Base-by-base conservation (phyloP, 805 yeast species). In the Myxozyma vanderwaltii region DNA sequence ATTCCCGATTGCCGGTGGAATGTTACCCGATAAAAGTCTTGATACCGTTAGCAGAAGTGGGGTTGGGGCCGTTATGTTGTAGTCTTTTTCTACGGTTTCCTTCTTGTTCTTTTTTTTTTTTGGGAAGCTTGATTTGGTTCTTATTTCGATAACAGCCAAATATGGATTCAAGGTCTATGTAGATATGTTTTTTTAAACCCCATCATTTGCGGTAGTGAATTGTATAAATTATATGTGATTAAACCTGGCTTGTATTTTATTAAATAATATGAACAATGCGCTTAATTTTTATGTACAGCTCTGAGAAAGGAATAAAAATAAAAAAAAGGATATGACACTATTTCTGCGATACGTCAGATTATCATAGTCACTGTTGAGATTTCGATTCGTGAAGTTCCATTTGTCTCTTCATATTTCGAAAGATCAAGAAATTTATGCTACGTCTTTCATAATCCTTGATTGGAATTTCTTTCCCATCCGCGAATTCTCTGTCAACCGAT, bases 1-100 rank as follows among this genome's bases (percentile, higher is more conserved):
- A 3, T 83, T 83, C 74, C 91, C 90, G 2, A 82, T 94, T 45
- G 75, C 78, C 58, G 96, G 97, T 36, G 99, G 99, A 5, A 85
- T 82, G 61, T 84, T 82, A 59, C 74, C 77, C 10, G 77, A 81
- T 47, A 82, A 83, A 49, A 80, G 80, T 54, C 76, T 82, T 35
- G 83, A 82, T 51, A 70, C 75, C 15, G 81, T 80, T 26, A 76
- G 75, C 48, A 79, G 86, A 52, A 90, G 96, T 74, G 96, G 91
- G 7, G 81, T 94, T 36, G 99, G 97, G 64, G 92, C 89, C 24
- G 96, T 94, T 6, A 81, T 94, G 84, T 79, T 92, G 44, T 60
- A 52, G 33, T 15, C 12, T 8, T 38, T 38, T 13, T 19, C 7
- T n/a, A 31, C 23, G 4, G 13, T 2, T 38, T 38, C 21, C 7